Evolutionary conservation across 495 filamentous ascomycete species (phyloP), one percentile per base, ranked within the genome.

Genomic region (Hypoxylon lienhwacheense): DNA sequence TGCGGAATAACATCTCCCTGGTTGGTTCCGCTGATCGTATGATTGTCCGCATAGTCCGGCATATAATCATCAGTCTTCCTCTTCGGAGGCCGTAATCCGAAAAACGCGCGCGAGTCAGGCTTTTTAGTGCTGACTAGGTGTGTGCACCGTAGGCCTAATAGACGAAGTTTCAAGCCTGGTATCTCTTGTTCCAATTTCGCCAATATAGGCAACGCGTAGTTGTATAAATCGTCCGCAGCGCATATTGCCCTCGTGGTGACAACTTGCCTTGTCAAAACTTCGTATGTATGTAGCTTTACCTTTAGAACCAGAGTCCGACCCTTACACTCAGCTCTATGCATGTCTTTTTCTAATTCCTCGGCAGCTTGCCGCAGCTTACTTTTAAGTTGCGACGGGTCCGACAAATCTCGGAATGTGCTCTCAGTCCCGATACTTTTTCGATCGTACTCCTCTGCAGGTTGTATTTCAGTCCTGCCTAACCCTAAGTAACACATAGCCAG

Each of bases 401-500:
- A 76, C 56, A 96, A 83, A 19, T 96, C 95, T 35, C 82, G 78
- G 53, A 98, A 98, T 0, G 93, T 98, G 37, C 83, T 85, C 70
- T 99, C 93, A 0, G 92, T 97, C 22, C 93, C 91, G 3, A 99
- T 86, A 56, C 88, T 95, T 66, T 97, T 96, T 7, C 92, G 81
- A 60, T 96, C 91, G 54, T 93, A 89, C 36, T 89, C 90, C 53
- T 95, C 91, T 0, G 86, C 86, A 0, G 93, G 95, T 37, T 90
- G 85, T 5, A 99, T 79, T 11, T 81, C 84, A 0, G 95, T 97
- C n/a, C 91, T 73, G 5, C 93, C 93, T 0, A 97, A 73, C 6
- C 95, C 93, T 0, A 97, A 82, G 61, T 95, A 86, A 58, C 86
- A 89, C 41, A 84, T 79, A 36, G 95, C 80, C 4, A 99, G 75